Conservation (phyloP, 2,329 filamentous ascomycete species). For the Penicillium fuscoglaucum region DNA sequence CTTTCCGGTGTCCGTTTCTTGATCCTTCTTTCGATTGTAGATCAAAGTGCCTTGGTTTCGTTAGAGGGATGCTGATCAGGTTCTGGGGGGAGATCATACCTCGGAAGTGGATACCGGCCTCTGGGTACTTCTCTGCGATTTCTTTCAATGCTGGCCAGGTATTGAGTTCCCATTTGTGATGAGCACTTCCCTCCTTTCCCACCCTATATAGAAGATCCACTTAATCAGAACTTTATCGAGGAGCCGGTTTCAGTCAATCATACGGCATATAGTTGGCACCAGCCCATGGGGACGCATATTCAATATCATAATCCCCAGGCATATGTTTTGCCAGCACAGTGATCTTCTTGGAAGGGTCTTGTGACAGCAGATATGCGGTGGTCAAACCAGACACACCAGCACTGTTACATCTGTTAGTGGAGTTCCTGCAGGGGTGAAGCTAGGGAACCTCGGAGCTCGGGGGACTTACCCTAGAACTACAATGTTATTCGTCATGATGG, state of each 20-base stretch:
- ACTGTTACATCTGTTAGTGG: conserved; percentile 38
- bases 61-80: neutral
- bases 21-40: conserved; percentile 66
- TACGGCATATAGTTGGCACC: conserved; percentile 78
- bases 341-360: conserved; percentile 57
- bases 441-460: neutral
- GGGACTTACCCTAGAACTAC: conserved; percentile 42
- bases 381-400: conserved; percentile 68
- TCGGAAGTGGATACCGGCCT: conserved; percentile 80
- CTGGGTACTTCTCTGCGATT: conserved; percentile 64
- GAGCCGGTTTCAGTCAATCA: conserved; percentile 32
- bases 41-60: conserved; percentile 48
- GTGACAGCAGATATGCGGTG: conserved; percentile 62
- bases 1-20: conserved; percentile 52
- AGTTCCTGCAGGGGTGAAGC: neutral
- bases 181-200: conserved; percentile 40
- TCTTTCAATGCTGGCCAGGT: conserved; percentile 65
- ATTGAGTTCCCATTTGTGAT: conserved; percentile 58
- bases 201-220: conserved; percentile 35
- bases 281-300: conserved; percentile 88
- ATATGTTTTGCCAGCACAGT: conserved; percentile 83
- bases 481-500: conserved; percentile 40
- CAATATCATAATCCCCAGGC: conserved; percentile 88
- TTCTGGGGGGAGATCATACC: conserved; percentile 41
- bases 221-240: conserved; percentile 8